Base-by-base conservation (phyloP, 1,284 basidiomycete species). In the Boletus hoseneyae region DNA sequence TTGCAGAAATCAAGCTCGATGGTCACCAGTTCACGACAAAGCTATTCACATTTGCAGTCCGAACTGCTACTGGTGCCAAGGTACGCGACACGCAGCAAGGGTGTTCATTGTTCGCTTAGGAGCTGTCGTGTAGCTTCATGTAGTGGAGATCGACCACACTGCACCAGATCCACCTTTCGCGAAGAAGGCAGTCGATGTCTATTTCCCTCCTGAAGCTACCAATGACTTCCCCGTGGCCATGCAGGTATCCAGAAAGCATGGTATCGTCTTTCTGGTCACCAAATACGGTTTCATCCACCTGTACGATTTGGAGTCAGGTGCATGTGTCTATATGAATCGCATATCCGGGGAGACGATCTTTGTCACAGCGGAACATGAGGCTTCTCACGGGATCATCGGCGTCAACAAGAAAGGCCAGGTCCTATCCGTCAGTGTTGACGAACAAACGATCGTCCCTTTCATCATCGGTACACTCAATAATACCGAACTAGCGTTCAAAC, bases 171-270 rank as follows among this genome's bases (percentile, higher is more conserved):
- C 95, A n/a, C 85, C 87, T 6, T 99, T 97, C 77, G 79, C 83
- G 38, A 99, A 99, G 80, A 99, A 98, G 73, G 93, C 93, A 13
- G 95, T 99, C 57, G 97, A 99, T 62, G 96, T 99, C 46, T 99
- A 97, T 76, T 99, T 99, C 83, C 97, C 97, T 48, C 87, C 94
- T 2, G 97, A 99, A 70, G 97, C 97, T 4, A 89, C 89, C 41
- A 97, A 95, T 70, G 97, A 99, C 69, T 99, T 99, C 79, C 97
- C 97, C n/a, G 97, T 99, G 36, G 93, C 96, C 27, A 98, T 99
- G 92, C 97, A 99, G 70, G 93, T 98, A 40, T 99, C 96, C 47
- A 86, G 90, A 71, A 92, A 93, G 65, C 96, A 98, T 71, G 96
- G 96, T 42, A 94, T 99, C 71, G 79, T 97, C 63, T 99, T 97